Conservation (phyloP, 306 rosid genomes). For the Luffa acutangula region DNA sequence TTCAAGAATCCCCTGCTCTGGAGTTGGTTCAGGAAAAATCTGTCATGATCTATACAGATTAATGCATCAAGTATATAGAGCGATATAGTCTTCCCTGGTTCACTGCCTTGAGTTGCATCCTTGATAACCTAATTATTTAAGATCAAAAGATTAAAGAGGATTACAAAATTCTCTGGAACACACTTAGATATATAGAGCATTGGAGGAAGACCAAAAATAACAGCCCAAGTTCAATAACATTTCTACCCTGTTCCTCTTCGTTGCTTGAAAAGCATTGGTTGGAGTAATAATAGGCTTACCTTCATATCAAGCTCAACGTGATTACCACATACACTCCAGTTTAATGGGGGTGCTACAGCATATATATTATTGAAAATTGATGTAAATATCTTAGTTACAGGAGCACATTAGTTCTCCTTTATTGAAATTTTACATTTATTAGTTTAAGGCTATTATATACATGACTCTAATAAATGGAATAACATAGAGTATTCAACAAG, state of each 20-base stretch:
- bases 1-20: constrained; percentile 90
- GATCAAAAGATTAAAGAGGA: constrained; percentile 11
- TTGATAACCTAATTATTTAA: constrained; percentile 54
- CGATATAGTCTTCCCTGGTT: constrained; percentile 83
- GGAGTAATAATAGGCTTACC: background rate
- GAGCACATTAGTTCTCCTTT: background rate
- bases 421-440: background rate
- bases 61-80: constrained; percentile 81
- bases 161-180: background rate
- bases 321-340: background rate
- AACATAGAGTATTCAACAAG: background rate
- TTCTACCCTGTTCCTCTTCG: background rate
- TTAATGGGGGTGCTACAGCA: background rate
- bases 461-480: background rate
- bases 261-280: background rate
- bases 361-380: background rate
- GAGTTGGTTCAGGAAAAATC: constrained; percentile 73
- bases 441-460: too few relatives aligned
- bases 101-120: constrained; percentile 91
- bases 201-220: background rate
- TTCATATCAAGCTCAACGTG: background rate
- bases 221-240: background rate
- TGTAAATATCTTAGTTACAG: background rate
- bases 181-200: background rate
- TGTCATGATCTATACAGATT: constrained; percentile 79